These are phyloP conservation scores for Luzula sylvatica DNA, from an alignment of 176 grass and related monocot genomes.

Conservation along the genomic window DNA sequence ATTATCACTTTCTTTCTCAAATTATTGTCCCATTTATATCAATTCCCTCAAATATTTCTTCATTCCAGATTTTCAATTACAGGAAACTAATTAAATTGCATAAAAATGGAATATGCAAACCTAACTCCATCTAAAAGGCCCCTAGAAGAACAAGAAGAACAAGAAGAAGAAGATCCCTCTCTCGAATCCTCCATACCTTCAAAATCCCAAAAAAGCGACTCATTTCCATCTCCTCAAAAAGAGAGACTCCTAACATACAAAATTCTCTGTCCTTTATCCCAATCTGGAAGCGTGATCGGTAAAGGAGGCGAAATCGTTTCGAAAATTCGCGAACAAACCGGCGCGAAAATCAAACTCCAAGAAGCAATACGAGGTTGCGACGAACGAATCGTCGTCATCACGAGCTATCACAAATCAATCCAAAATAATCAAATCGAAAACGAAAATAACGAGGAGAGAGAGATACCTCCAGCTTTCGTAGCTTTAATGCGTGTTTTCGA, in stretches of 20 bases:
- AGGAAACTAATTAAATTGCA: not conserved
- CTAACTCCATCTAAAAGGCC: slow-evolving; percentile 58
- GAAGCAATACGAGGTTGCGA: slow-evolving; percentile 42
- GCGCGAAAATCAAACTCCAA: slow-evolving; percentile 66
- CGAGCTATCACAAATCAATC: slow-evolving; percentile 22
- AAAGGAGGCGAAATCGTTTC: slow-evolving; percentile 58
- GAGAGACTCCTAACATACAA: slow-evolving; percentile 45
- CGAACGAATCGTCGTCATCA: slow-evolving; percentile 72
- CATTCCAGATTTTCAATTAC: not conserved
- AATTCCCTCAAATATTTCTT: no score
- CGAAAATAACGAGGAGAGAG: slow-evolving; percentile 26
- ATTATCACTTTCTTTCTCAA: not conserved
- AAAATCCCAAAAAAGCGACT: slow-evolving; percentile 62
- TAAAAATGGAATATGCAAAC: slow-evolving; percentile 46
- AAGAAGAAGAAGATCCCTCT: slow-evolving; percentile 26
- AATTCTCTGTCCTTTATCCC: slow-evolving; percentile 60
- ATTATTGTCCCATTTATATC: no score
- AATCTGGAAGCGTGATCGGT: slow-evolving; percentile 78
- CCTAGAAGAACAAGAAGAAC: slow-evolving; percentile 31
- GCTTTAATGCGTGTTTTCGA: slow-evolving; percentile 67
- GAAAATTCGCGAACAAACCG: slow-evolving; percentile 65
- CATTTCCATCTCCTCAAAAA: slow-evolving; percentile 16
- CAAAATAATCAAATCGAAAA: not conserved
- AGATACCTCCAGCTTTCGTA: slow-evolving; percentile 28
- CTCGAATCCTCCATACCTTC: slow-evolving; percentile 31